phyloP scores from a whole-genome alignment of 495 filamentous ascomycete genomes.

The Hypoxylon fuscum region DNA sequence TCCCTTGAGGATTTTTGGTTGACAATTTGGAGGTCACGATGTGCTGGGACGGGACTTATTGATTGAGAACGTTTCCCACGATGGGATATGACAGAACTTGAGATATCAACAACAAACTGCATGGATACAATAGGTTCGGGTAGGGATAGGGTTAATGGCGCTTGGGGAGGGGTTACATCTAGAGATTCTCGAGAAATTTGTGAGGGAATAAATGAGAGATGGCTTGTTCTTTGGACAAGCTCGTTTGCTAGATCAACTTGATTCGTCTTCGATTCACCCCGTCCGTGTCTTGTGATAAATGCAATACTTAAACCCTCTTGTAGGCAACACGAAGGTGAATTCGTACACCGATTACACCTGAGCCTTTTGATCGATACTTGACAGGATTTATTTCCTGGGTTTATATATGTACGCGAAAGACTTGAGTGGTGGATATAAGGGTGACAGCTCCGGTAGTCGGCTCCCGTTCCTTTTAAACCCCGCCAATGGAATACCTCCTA shows the following conservation, averaged over 20 bases:
- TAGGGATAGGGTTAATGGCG: slow-evolving; percentile 28
- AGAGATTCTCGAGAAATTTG: slow-evolving; percentile 25
- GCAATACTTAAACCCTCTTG: too few relatives aligned
- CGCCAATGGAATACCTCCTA: slow-evolving; percentile 10
- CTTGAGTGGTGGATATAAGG: too few relatives aligned
- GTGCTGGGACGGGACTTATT: slow-evolving; percentile 40
- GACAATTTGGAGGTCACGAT: slow-evolving; percentile 23
- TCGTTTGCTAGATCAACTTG: not conserved
- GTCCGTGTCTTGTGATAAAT: not conserved
- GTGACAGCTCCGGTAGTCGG: slow-evolving; percentile 28
- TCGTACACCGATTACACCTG: too few relatives aligned
- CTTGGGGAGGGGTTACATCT: slow-evolving; percentile 3
- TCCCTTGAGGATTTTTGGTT: slow-evolving; percentile 36
- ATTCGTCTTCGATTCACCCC: too few relatives aligned
- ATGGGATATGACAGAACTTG: slow-evolving; percentile 23
- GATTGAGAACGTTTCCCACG: slow-evolving; percentile 34
- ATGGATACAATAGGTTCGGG: slow-evolving; percentile 15
- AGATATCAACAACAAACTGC: slow-evolving; percentile 12
- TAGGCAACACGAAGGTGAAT: too few relatives aligned
- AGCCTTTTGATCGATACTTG: too few relatives aligned
- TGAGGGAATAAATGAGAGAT: slow-evolving; percentile 25
- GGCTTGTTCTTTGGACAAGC: slow-evolving; percentile 6
- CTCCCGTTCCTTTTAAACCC: not conserved
- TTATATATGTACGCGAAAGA: too few relatives aligned
- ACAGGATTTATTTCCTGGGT: too few relatives aligned